Evolutionary conservation across 1,284 basidiomycete genomes (phyloP).

Genomic region (Nidula niveotomentosa): DNA sequence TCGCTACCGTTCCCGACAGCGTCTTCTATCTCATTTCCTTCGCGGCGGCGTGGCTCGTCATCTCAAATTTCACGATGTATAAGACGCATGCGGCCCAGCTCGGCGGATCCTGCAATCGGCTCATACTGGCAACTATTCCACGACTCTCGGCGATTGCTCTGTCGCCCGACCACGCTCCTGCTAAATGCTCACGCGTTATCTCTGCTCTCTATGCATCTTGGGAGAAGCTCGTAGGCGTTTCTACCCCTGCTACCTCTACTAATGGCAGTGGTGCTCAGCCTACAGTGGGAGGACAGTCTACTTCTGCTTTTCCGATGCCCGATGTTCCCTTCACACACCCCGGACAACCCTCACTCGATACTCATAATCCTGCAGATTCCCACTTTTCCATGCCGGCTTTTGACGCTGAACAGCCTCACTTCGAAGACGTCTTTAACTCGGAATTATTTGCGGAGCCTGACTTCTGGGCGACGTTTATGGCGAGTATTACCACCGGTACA

Average conservation of each 20-base stretch:
- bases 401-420: too few relatives aligned
- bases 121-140: constrained; percentile 32
- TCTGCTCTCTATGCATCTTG: constrained; percentile 28
- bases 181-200: constrained; percentile 40
- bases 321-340: too few relatives aligned
- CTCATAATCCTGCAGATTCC: too few relatives aligned
- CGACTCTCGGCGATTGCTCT: constrained; percentile 29
- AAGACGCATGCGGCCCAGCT: constrained; percentile 29
- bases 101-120: constrained; percentile 33
- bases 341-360: too few relatives aligned
- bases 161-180: constrained; percentile 37
- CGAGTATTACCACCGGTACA: too few relatives aligned
- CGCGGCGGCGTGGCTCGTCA: constrained; percentile 37
- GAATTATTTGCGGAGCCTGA: too few relatives aligned
- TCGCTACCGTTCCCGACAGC: constrained; percentile 39
- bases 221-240: constrained; percentile 14
- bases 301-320: too few relatives aligned
- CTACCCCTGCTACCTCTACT: too few relatives aligned
- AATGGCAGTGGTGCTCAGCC: not conserved
- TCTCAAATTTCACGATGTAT: constrained; percentile 37
- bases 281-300: too few relatives aligned
- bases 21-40: constrained; percentile 41
- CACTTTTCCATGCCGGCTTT: too few relatives aligned
- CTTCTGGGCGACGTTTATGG: too few relatives aligned
- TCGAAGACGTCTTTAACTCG: too few relatives aligned